Evolutionary conservation across 1,284 basidiomycete genomes (phyloP).

Genomic region (Mycosarcoma mackinlayi): DNA sequence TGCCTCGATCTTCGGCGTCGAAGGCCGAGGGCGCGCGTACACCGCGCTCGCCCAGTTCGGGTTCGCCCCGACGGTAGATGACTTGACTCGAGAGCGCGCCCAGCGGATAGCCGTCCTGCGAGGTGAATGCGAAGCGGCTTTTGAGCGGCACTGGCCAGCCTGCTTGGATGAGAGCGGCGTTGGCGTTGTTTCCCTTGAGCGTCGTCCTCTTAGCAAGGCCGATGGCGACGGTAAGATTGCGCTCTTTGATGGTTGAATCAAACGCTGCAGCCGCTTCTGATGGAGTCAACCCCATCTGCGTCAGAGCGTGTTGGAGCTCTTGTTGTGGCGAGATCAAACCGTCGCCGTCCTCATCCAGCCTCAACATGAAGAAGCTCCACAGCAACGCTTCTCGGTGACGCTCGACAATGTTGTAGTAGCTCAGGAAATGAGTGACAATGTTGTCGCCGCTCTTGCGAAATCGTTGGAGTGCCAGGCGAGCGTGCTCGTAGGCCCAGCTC

Average conservation of each 20-base stretch:
- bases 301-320: constrained; percentile 14
- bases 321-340: constrained; percentile 5
- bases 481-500: constrained; percentile 42
- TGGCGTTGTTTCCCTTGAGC: constrained; percentile 18
- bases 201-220: constrained; percentile 22
- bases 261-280: constrained; percentile 5
- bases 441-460: constrained; percentile 48
- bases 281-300: constrained; percentile 27
- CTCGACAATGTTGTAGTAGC: constrained; percentile 52
- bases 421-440: constrained; percentile 42
- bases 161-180: constrained; percentile 24
- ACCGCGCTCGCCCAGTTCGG: neutral
- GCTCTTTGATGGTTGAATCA: neutral
- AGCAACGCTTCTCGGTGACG: constrained; percentile 60
- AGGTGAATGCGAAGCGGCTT: constrained; percentile 26
- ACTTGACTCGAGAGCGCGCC: constrained; percentile 13
- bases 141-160: constrained; percentile 48
- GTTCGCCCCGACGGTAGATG: constrained; percentile 13
- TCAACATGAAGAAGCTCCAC: constrained; percentile 57
- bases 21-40: neutral
- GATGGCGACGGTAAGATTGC: constrained; percentile 19
- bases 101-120: constrained; percentile 40
- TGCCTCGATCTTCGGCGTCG: constrained; percentile 5
- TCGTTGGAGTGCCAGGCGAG: constrained; percentile 17
- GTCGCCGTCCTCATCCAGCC: constrained; percentile 42